Base-by-base conservation (phyloP, 306 rosid genomes). In the Cyclanthera cordifolia region DNA sequence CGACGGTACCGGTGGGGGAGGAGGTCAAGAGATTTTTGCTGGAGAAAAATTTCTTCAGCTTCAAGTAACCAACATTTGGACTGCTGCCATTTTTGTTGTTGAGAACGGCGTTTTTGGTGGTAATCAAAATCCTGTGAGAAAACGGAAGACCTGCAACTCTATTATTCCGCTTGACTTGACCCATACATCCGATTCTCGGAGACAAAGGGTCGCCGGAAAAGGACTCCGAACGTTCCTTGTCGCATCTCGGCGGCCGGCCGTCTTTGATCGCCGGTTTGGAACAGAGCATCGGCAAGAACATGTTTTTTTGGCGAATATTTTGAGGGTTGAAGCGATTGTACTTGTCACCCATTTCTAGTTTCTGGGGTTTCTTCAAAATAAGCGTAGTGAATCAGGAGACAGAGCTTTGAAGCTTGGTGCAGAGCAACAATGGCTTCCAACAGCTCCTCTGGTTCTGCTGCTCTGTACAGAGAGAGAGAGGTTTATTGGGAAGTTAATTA, bases 181-280 rank as follows among this genome's bases (percentile, higher is more conserved):
- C 99, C 87, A 85, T 90, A 85, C 99, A 94, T 52, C 95, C 79
- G 78, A 90, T 90, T 83, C 74, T 88, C 2, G 99, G 99, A 46
- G 99, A 94, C 39, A 83, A 54, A 61, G 96, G 90, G 53, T 85
- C 93, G 5, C 72, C 68, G 66, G 77, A 60, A 56, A 77, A 25
- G 20, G 83, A 74, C 8, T 54, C 52, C 3, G 70, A 48, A 10
- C 49, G 69, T 23, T 17, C 48, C 11, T 34, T 19, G 13, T 72
- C 49, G 28, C 32, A 43, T 59, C 65, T 30, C 11, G 75, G 70
- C 16, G 23, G 48, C 11, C 20, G 65, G 20, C 53, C 39, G 16
- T 85, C 90, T 82, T 75, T 87, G 79, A 82, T 81, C 7, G 88
- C 79, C 0, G 90, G 90, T 19, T 78, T 72, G 4, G 97, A 94